A percentile compares a stretch with the other conserved stretches of the same genome.
Evolutionary conservation across 345 rosid species (phyloP).

Genomic region (Rhodamnia rubescens): DNA sequence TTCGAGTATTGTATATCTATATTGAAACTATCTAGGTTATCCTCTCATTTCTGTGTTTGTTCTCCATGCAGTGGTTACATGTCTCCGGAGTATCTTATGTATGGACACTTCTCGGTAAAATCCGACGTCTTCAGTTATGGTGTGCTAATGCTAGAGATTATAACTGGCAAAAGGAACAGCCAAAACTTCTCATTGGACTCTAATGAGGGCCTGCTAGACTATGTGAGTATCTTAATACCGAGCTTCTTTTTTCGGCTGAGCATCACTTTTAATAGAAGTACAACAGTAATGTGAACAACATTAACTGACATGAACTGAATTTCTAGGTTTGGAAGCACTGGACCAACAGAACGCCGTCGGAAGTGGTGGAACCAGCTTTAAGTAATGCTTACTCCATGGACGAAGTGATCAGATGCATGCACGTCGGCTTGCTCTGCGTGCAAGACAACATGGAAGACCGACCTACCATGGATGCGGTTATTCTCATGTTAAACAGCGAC

Average conservation of each 20-base stretch:
- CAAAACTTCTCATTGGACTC: background rate
- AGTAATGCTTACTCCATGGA: background rate
- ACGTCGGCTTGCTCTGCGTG: conserved; percentile 17
- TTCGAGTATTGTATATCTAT: background rate
- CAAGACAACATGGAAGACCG: conserved; percentile 14
- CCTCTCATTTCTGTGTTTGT: background rate
- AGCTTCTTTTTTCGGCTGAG: background rate
- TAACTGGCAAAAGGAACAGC: conserved; percentile 11
- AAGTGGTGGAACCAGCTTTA: conserved; percentile 10
- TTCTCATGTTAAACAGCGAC: conserved; percentile 10
- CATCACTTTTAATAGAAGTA: background rate
- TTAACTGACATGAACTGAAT: background rate
- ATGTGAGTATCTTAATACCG: background rate
- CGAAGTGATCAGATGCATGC: conserved; percentile 16
- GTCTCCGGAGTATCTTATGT: conserved; percentile 17
- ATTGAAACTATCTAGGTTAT: background rate
- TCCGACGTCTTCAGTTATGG: conserved; percentile 19
- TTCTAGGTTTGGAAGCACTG: conserved; percentile 19
- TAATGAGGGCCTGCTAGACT: conserved; percentile 3
- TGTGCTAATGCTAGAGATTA: conserved; percentile 12
- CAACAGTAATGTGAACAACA: background rate
- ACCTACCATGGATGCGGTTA: conserved; percentile 19
- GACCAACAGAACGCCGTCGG: conserved; percentile 7
- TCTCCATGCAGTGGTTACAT: conserved; percentile 13
- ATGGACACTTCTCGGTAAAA: conserved; percentile 10